A percentile compares a stretch with the other conserved stretches of the same genome.
These are phyloP conservation scores for Monilinia fructigena DNA, from an alignment of 2,329 filamentous ascomycete genomes.

Conservation along the genomic window DNA sequence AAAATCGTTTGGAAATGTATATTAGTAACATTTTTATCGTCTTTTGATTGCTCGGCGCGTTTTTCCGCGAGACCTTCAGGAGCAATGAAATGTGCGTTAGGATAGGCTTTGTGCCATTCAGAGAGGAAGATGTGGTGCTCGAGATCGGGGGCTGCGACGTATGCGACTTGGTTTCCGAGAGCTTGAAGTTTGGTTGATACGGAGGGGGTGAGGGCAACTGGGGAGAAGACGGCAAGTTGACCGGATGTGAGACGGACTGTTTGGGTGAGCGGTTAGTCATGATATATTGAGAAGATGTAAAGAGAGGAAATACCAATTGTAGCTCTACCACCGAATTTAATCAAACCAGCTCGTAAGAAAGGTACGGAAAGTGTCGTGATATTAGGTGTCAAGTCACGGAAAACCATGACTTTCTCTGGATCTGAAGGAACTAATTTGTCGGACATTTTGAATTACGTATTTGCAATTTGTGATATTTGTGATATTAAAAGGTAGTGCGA, in stretches of 20 bases:
- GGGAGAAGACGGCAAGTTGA: slow-evolving; percentile 84
- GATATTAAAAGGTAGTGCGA: neutral
- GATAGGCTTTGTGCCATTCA: slow-evolving; percentile 78
- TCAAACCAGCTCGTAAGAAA: slow-evolving; percentile 74
- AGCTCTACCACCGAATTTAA: slow-evolving; percentile 83
- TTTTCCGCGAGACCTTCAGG: slow-evolving; percentile 83
- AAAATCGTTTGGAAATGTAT: slow-evolving; percentile 65
- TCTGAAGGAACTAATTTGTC: slow-evolving; percentile 65
- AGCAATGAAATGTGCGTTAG: slow-evolving; percentile 75
- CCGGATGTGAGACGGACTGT: slow-evolving; percentile 76
- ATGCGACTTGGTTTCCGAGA: slow-evolving; percentile 70
- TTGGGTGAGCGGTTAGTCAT: slow-evolving; percentile 14
- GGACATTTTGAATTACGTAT: slow-evolving; percentile 49
- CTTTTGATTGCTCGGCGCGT: slow-evolving; percentile 59
- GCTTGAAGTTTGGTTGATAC: slow-evolving; percentile 63
- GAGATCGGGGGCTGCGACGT: slow-evolving; percentile 83
- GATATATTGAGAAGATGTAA: neutral
- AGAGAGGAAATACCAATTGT: slow-evolving; percentile 66
- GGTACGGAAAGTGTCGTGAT: slow-evolving; percentile 79
- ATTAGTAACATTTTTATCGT: slow-evolving; percentile 47
- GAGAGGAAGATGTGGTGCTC: slow-evolving; percentile 96
- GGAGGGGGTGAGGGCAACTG: slow-evolving; percentile 77
- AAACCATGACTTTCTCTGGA: slow-evolving; percentile 83
- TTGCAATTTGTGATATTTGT: neutral
- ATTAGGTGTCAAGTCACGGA: slow-evolving; percentile 77